phyloP scores from a whole-genome alignment of 1,139 yeast species.

The Debaryomycetaceae sp. region DNA sequence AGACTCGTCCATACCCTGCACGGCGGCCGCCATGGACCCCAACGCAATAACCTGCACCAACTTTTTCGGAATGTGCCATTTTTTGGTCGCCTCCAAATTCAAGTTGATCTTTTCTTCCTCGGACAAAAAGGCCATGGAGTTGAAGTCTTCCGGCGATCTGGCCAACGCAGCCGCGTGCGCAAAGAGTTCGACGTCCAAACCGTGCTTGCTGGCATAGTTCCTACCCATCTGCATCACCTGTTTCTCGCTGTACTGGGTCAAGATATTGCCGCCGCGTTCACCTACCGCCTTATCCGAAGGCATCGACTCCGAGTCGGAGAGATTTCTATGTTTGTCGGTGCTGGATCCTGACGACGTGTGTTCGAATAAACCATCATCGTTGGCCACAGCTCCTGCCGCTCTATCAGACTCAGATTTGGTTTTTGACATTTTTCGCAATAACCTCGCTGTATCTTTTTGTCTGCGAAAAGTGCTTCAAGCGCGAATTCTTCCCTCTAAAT shows the following conservation, averaged over 20 bases:
- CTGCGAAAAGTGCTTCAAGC: too few species aligned
- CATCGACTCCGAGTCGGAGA: slow-evolving; percentile 23
- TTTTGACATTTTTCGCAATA: background rate
- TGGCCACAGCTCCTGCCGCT: background rate
- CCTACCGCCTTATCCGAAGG: slow-evolving; percentile 23
- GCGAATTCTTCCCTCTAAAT: too few species aligned
- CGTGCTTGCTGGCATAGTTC: slow-evolving; percentile 59
- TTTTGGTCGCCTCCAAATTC: slow-evolving; percentile 55
- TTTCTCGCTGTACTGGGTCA: slow-evolving; percentile 58
- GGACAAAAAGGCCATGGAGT: slow-evolving; percentile 52
- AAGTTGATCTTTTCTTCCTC: slow-evolving; percentile 60
- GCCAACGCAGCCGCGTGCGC: slow-evolving; percentile 77
- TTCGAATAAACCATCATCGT: slow-evolving; percentile 18
- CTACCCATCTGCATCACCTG: slow-evolving; percentile 73
- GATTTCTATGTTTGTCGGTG: slow-evolving; percentile 13
- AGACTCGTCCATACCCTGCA: slow-evolving; percentile 91
- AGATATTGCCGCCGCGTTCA: slow-evolving; percentile 48
- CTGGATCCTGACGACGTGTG: slow-evolving; percentile 19
- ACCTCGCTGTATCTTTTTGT: background rate
- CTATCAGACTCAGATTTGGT: background rate
- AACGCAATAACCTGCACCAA: slow-evolving; percentile 63
- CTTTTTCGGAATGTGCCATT: slow-evolving; percentile 62
- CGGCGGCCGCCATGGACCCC: slow-evolving; percentile 86
- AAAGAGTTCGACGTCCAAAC: slow-evolving; percentile 62
- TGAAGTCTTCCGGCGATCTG: slow-evolving; percentile 57